phyloP scores from a whole-genome alignment of 305 asterid genomes.

The Solanum hybrid region DNA sequence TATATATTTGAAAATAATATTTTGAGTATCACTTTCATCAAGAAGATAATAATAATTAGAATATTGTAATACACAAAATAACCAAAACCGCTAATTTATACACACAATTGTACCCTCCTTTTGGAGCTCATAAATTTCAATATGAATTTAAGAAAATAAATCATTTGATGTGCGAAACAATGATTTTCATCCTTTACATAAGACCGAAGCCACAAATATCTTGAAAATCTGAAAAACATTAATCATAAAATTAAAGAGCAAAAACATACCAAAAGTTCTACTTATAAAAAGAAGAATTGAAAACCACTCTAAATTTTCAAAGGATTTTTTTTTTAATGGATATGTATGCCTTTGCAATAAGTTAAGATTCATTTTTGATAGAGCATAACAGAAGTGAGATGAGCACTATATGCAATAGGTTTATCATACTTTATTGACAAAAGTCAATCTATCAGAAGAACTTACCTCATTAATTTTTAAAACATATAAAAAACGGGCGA shows the following conservation, averaged over 20 bases:
- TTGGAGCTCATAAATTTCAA: not conserved
- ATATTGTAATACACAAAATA: too few relatives aligned
- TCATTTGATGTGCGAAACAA: not conserved
- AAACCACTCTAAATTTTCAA: not conserved
- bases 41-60: not conserved
- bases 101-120: not conserved
- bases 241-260: not conserved
- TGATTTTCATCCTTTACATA: not conserved
- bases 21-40: not conserved
- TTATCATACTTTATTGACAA: too few relatives aligned
- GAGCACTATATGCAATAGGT: too few relatives aligned
- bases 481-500: too few relatives aligned
- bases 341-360: not conserved
- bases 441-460: too few relatives aligned
- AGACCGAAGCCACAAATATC: not conserved
- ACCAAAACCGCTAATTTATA: not conserved
- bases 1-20: too few relatives aligned
- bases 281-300: not conserved
- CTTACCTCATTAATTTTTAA: too few relatives aligned
- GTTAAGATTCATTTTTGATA: not conserved
- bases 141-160: too few relatives aligned
- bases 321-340: not conserved
- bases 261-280: not conserved
- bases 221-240: not conserved
- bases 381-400: not conserved